Conservation (phyloP, 768 basidiomycete genomes). For the Agrocybe praecox region DNA sequence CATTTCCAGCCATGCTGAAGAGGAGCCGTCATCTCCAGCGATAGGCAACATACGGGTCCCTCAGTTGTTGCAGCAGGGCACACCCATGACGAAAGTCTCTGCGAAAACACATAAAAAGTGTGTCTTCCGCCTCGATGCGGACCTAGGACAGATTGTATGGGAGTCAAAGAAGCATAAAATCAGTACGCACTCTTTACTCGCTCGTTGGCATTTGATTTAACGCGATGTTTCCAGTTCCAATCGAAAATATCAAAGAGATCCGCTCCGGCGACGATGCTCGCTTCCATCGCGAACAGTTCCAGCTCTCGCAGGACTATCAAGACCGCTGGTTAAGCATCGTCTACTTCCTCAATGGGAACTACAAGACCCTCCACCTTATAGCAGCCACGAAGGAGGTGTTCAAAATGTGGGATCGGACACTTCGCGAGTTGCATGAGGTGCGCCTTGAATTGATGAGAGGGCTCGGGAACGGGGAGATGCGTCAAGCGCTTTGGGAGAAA, state of each 20-base stretch:
- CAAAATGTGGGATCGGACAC: slow-evolving; percentile 61
- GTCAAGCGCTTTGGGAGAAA: slow-evolving; percentile 79
- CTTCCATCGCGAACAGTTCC: slow-evolving; percentile 76
- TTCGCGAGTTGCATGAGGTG: slow-evolving; percentile 68
- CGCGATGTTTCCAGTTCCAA: slow-evolving; percentile 57
- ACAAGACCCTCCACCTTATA: slow-evolving; percentile 87
- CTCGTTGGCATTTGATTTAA: slow-evolving; percentile 18
- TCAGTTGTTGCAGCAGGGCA: slow-evolving; percentile 58
- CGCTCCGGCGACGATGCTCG: slow-evolving; percentile 76
- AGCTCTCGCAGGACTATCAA: slow-evolving; percentile 65
- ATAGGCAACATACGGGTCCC: slow-evolving; percentile 43
- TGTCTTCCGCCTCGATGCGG: slow-evolving; percentile 73
- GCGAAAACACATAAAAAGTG: slow-evolving; percentile 74
- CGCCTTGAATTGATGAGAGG: slow-evolving; percentile 78
- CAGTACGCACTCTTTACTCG: slow-evolving; percentile 53
- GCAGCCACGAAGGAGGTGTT: slow-evolving; percentile 59
- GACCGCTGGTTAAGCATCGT: slow-evolving; percentile 88
- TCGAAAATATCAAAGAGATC: slow-evolving; percentile 89
- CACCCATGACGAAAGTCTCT: slow-evolving; percentile 82
- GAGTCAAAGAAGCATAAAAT: slow-evolving; percentile 71
- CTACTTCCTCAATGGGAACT: slow-evolving; percentile 74
- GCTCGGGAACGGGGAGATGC: slow-evolving; percentile 65
- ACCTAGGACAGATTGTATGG: slow-evolving; percentile 81
- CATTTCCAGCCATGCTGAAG: background rate
- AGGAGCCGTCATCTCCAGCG: slow-evolving; percentile 6